Evolutionary conservation across 176 grass and related monocot species (phyloP), one percentile per base, ranked within the genome.

Genomic region (Thinopyrum elongatum): DNA sequence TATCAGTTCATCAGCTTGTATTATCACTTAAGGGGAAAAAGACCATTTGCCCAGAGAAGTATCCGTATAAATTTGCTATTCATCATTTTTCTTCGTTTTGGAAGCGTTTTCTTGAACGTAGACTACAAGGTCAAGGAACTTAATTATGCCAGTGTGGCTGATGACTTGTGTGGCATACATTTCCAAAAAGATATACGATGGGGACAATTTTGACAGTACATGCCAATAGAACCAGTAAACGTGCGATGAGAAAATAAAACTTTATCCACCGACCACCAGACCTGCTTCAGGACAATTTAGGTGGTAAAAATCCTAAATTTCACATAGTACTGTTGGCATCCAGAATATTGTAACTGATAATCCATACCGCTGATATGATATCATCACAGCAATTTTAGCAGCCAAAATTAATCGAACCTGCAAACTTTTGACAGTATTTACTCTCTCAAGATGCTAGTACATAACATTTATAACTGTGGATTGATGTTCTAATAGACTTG

Each of bases 381-480:
- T 4, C 44, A 72, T 42, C 64, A 42, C 57, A 63, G 17, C 25
- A 84, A 30, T 29, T 10, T 84, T 84, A 74, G 17, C 59, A 76
- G 41, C 41, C 71, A 84, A 76, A 84, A 65, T 76, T 65, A 75
- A 60, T 16, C n/a, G 57, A 22, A 75, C 23, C 26, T 84, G 41
- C 6, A 42, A 28, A 63, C 61, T 33, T 19, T 57, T 33, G 8
- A 51, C 6, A 26, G 21, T 68, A 67, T 31, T 67, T 66, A 14
- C 15, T 62, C 70, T 74, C 76, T 39, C n/a, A 29, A 85, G 42
- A 55, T 38, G 44, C 61, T 27, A 58, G 31, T 57, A 25, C n/a
- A 19, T 83, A 61, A 17, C 35, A 62, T 36, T 62, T 84, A 62
- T 75, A 33, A 84, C 36, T 75, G 34, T 27, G 17, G 3, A 64